Evolutionary conservation across 768 basidiomycete genomes (phyloP).

Genomic region (Tricholoma bakamatsutake): DNA sequence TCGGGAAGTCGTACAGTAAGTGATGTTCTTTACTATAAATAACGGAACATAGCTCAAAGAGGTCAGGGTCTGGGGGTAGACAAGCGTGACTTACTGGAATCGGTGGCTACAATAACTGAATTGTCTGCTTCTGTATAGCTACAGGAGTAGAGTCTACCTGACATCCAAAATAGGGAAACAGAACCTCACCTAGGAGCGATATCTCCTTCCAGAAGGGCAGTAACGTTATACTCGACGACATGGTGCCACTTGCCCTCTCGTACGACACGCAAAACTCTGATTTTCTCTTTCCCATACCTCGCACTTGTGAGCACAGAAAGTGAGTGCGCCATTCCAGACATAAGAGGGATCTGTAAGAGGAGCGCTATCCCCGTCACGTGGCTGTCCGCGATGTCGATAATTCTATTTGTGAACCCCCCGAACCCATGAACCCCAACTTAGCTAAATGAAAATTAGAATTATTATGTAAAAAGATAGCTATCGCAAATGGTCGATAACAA

Average conservation of each 20-base stretch:
- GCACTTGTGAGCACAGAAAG: constrained; percentile 26
- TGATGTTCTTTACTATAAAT: constrained; percentile 59
- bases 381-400: too few relatives aligned
- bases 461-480: not conserved
- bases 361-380: too few relatives aligned
- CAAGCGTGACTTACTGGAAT: constrained; percentile 62
- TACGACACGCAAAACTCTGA: constrained; percentile 83
- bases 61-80: not conserved
- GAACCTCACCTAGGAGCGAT: constrained; percentile 73
- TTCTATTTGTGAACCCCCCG: not conserved
- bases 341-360: too few relatives aligned
- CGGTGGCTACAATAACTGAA: constrained; percentile 82
- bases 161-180: not conserved
- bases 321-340: not conserved
- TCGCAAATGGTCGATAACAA: not conserved
- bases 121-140: constrained; percentile 92
- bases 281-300: constrained; percentile 84
- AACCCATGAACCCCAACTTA: not conserved
- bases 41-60: not conserved
- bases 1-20: constrained; percentile 40
- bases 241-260: constrained; percentile 62
- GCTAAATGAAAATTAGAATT: not conserved
- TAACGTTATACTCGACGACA: constrained; percentile 82
- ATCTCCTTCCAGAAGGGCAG: constrained; percentile 75
- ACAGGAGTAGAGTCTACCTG: not conserved